Evolutionary conservation across 2,329 filamentous ascomycete species (phyloP), one percentile per base, ranked within the genome.

Genomic region (Aphanoascus verrucosus): DNA sequence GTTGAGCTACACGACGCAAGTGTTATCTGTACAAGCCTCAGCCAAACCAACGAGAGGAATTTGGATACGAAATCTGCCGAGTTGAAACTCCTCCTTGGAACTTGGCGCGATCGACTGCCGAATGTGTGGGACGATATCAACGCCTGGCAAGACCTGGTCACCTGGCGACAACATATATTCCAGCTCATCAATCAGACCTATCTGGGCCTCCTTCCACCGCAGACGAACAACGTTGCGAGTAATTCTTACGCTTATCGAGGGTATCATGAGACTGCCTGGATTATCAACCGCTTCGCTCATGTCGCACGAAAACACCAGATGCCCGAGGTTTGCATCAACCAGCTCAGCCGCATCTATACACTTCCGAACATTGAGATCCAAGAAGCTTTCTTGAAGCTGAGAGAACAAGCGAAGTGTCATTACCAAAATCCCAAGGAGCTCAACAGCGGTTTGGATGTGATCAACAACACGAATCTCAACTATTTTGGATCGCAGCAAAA

Each of bases 51-150:
- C 54, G 81, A 85, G 59, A 74, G 74, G 11, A 98, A 98, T 64
- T 75, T 98, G 47, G 94, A 98, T 63, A 82, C 84, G 58, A 98
- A 98, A 70, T 96, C 90, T 17, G 87, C 90, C 54, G 94, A 99
- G 72, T 79, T 98, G 1, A 98, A 98, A 72, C 73, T 98, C 50
- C 80, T 97, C 2, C 79, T 98, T 4, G 88, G 88, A 52, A 93
- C 91, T 6, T 99, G 93, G 93, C 83, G 93, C 55, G 93, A 99
- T 66, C 82, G 93, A 47, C 74, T 98, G 50, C 93, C 93, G 1
- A 99, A 99, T 65, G 86, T 95, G 2, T 99, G 93, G 93, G 93
- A 99, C 67, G 93, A 99, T 67, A 98, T 99, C 69, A 95, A 94
- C 59, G 88, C 93, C 38, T 99, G 93, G 93, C 93, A 98, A 68